These are phyloP conservation scores for Mytilinidion resinicola DNA, from an alignment of 495 filamentous ascomycete genomes.

Conservation along the genomic window DNA sequence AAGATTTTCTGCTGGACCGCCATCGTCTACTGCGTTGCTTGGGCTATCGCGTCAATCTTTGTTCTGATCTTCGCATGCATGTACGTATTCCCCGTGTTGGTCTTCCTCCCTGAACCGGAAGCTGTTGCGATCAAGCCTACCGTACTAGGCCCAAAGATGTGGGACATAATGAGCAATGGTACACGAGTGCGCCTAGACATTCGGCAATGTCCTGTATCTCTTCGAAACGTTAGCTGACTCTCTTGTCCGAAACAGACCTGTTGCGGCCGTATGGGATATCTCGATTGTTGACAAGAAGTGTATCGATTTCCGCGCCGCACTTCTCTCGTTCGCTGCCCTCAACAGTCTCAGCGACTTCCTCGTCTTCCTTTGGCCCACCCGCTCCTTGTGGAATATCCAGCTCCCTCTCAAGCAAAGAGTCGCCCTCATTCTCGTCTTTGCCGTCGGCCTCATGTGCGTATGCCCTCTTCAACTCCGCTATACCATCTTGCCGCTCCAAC, in stretches of 20 bases:
- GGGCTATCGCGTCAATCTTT: constrained; percentile 13
- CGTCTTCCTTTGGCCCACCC: constrained; percentile 13
- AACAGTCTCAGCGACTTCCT: constrained; percentile 24
- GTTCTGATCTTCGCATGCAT: constrained; percentile 20
- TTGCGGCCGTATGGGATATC: constrained; percentile 9
- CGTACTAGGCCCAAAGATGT: background rate
- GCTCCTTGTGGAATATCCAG: constrained; percentile 21
- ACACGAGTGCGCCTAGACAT: background rate
- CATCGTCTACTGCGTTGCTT: constrained; percentile 13
- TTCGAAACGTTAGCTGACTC: background rate
- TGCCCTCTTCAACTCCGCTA: background rate
- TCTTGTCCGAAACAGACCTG: background rate
- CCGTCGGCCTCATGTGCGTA: constrained; percentile 16
- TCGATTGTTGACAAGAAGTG: constrained; percentile 7
- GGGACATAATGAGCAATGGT: background rate
- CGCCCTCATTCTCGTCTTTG: constrained; percentile 17
- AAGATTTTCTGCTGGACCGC: constrained; percentile 18
- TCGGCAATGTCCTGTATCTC: background rate
- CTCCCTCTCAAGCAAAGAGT: constrained; percentile 20
- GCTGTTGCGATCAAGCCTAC: background rate
- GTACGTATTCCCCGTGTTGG: background rate
- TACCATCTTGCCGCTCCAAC: background rate
- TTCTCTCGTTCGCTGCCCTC: constrained; percentile 12
- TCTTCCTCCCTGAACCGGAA: background rate
- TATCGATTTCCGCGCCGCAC: constrained; percentile 13